Evolutionary conservation across 73 alveolate genomes (phyloP), one percentile per base, ranked within the genome.

Genomic region (Paramecium octaurelia): DNA sequence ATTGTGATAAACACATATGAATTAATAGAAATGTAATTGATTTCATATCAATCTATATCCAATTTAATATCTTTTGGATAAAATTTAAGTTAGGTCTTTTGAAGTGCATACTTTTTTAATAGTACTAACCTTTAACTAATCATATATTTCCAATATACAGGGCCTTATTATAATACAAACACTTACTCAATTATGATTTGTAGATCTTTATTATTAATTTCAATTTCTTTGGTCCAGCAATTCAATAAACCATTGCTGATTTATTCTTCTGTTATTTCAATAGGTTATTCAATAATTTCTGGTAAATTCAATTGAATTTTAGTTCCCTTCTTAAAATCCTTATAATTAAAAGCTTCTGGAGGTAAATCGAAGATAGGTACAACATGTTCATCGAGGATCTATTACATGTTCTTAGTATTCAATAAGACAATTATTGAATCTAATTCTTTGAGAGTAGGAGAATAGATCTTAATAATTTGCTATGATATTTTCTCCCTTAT

Each of bases 31-130:
- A 23, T 68, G 18, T 68, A 31, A 64, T 64, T 73, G 38, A 73
- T 73, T 73, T 73, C 87, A 73, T 36, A 34, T 21, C 40, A 73
- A 73, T 73, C 34, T 73, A 40, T 36, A 73, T 73, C 68, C 68
- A 35, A 38, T 38, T 18, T 2, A 20, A 73, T 36, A 73, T 73
- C 59, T 73, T 10, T 36, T 34, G n/a, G 57, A 36, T 36, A 73
- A 40, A 73, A 40, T n/a, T 29, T 36, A 29, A 12, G 57, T 80
- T 2, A 80, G 48, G 9, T 80, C 91, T 24, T 23, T 18, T n/a
- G 57, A 23, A 24, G 70, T 8, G 16, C 91, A 80, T 46, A 80
- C 24, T 48, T 36, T 44, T 44, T 48, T 80, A 23, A 31, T 43
- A 24, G 31, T 80, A 44, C 46, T 43, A 42, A 38, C n/a, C 16